phyloP scores from a whole-genome alignment of 176 grass and related monocot genomes.

The Olyra latifolia region DNA sequence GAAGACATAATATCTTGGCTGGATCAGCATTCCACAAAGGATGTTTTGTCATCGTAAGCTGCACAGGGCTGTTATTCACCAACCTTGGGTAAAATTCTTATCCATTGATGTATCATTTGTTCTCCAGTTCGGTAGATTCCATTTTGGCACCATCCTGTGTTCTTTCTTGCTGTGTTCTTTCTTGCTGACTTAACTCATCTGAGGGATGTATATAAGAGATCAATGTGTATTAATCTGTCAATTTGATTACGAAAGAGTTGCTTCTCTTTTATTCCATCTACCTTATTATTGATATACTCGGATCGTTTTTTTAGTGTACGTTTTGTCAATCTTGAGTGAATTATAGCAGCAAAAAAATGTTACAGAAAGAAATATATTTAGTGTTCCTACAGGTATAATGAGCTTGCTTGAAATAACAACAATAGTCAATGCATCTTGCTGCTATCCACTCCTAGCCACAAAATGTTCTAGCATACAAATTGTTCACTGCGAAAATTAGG shows the following conservation, averaged over 20 bases:
- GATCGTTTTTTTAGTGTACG: not conserved
- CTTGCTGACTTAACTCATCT: not conserved
- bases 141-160: not conserved
- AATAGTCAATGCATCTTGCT: no score
- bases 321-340: not conserved
- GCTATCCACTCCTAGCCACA: no score
- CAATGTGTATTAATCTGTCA: not conserved
- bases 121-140: not conserved
- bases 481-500: no score
- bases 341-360: no score
- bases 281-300: not conserved
- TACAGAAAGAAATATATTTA: not conserved
- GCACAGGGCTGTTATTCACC: not conserved
- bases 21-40: slow-evolving; percentile 53
- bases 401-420: not conserved
- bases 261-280: not conserved
- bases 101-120: not conserved
- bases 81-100: not conserved
- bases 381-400: not conserved
- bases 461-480: no score
- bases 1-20: slow-evolving; percentile 88
- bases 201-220: not conserved
- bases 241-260: not conserved
- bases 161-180: not conserved
- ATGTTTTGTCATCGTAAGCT: slow-evolving; percentile 36